Evolutionary conservation across 192 early-diverging fungal species (phyloP).

Genomic region (Backusella westeae): DNA sequence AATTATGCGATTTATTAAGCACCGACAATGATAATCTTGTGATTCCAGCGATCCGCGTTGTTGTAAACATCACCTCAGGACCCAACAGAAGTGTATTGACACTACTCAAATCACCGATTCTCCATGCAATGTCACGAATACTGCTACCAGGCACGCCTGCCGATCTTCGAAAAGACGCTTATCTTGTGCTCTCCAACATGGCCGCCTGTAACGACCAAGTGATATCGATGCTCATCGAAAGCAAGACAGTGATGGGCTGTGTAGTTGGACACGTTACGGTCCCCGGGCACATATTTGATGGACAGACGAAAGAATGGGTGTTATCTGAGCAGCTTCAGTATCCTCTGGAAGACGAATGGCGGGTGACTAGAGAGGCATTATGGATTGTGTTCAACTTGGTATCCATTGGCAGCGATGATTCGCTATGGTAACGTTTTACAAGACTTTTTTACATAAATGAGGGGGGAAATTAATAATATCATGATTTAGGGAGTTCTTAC

Average conservation of each 20-base stretch:
- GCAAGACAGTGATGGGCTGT: conserved; percentile 15
- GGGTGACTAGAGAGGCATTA: conserved; percentile 28
- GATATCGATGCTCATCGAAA: conserved; percentile 15
- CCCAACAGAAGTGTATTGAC: conserved; percentile 22
- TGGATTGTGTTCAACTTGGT: conserved; percentile 32
- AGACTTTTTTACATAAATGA: no score
- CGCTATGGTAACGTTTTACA: conserved; percentile 19
- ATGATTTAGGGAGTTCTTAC: conserved; percentile 16
- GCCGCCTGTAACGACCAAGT: conserved; percentile 16
- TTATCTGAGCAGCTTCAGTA: not conserved
- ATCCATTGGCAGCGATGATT: conserved; percentile 13
- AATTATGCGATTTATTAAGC: conserved; percentile 18
- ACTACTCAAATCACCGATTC: conserved; percentile 5
- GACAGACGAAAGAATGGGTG: not conserved
- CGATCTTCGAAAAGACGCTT: conserved; percentile 26
- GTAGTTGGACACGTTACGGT: conserved; percentile 20
- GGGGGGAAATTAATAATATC: no score
- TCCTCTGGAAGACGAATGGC: conserved; percentile 32
- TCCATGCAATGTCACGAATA: not conserved
- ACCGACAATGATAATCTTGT: not conserved
- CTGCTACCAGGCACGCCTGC: not conserved
- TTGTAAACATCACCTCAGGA: conserved; percentile 39
- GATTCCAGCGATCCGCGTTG: conserved; percentile 15
- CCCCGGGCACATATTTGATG: conserved; percentile 1
- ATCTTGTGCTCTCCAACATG: conserved; percentile 29